Percentiles rank a stretch among this genome's conserved stretches.
Conservation (phyloP, 345 rosid genomes). For the Lenwebbia sp. region DNA sequence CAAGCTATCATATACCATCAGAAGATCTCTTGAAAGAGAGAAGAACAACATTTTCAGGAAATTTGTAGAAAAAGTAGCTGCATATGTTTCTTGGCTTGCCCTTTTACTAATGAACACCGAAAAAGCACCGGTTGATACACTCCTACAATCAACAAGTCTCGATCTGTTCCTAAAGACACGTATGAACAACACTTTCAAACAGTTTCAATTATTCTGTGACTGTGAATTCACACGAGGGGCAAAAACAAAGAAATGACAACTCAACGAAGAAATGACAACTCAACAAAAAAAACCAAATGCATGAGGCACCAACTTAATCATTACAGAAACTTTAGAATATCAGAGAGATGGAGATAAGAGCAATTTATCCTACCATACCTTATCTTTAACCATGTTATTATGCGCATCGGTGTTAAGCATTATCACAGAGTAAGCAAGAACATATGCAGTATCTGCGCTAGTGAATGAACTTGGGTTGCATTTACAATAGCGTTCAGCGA, state of each 20-base stretch:
- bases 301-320: not conserved
- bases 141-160: not conserved
- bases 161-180: not conserved
- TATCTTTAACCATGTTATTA: conserved; percentile 90
- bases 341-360: not conserved
- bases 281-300: not conserved
- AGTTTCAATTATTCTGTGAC: not conserved
- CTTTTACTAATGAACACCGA: not conserved
- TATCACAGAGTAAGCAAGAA: conserved; percentile 92
- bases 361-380: conserved; percentile 41
- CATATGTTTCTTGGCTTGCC: not conserved
- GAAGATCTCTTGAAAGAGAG: not conserved
- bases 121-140: not conserved
- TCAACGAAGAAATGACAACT: too few species aligned
- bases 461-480: conserved; percentile 85
- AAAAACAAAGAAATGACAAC: not conserved
- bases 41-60: not conserved
- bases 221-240: not conserved
- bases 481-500: conserved; percentile 95
- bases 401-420: conserved; percentile 98
- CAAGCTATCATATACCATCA: not conserved
- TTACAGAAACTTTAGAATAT: not conserved
- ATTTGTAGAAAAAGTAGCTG: not conserved
- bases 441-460: conserved; percentile 95
- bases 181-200: not conserved